Conservation (phyloP, 495 filamentous ascomycete genomes). For the Neurospora pannonica region DNA sequence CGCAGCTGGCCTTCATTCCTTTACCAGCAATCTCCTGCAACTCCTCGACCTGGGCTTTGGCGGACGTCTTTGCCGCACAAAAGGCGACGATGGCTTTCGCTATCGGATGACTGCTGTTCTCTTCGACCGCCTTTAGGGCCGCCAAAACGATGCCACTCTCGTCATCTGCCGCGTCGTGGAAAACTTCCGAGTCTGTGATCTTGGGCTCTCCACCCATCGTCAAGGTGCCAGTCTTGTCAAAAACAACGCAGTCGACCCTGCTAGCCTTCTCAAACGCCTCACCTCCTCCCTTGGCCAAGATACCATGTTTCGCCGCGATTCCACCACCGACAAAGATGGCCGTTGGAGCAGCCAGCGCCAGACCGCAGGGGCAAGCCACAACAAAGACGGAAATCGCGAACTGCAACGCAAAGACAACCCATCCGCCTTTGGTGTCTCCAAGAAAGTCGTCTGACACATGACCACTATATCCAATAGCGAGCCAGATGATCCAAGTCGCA, state of each 20-base stretch:
- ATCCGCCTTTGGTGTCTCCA: constrained; percentile 58
- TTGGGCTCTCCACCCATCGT: constrained; percentile 75
- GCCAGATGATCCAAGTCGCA: constrained; percentile 75
- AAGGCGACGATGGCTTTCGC: constrained; percentile 70
- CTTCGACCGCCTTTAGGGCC: constrained; percentile 60
- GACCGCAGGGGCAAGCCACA: constrained; percentile 87
- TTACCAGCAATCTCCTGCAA: constrained; percentile 73
- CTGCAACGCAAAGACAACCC: constrained; percentile 78
- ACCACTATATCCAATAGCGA: constrained; percentile 63
- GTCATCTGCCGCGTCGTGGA: constrained; percentile 12
- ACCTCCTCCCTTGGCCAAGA: constrained; percentile 89
- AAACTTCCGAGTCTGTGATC: constrained; percentile 61
- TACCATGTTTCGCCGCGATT: constrained; percentile 77
- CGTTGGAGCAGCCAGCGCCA: constrained; percentile 86
- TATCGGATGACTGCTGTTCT: constrained; percentile 78
- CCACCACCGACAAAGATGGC: constrained; percentile 89
- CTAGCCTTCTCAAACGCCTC: constrained; percentile 95
- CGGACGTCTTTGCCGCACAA: constrained; percentile 34
- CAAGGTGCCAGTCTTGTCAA: constrained; percentile 93
- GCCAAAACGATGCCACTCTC: constrained; percentile 23
- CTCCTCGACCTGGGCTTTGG: constrained; percentile 29
- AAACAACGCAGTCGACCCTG: constrained; percentile 74
- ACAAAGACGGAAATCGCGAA: constrained; percentile 96
- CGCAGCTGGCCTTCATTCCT: constrained; percentile 66
- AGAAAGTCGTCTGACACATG: constrained; percentile 56